Percentiles rank a stretch among this genome's conserved stretches.
Evolutionary conservation across 495 filamentous ascomycete genomes (phyloP).

Genomic region (Penicillium flavigenum): DNA sequence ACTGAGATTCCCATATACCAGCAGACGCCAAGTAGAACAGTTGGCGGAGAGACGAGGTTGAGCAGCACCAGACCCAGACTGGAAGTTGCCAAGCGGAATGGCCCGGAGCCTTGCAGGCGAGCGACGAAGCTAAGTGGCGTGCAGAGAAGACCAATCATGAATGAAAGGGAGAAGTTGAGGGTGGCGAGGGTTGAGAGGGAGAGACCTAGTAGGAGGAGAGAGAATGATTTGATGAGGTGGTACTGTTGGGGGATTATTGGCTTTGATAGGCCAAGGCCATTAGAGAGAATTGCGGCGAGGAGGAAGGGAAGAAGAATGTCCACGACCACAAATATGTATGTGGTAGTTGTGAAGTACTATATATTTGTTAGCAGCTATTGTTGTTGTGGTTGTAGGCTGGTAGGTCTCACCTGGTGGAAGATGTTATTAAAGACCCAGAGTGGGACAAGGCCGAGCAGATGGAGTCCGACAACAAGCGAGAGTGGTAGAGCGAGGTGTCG

Average conservation of each 20-base stretch:
- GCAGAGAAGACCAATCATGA: conserved; percentile 78
- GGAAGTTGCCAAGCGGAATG: conserved; percentile 27
- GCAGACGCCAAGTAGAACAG: conserved; percentile 56
- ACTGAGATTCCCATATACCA: conserved; percentile 52
- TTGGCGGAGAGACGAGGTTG: conserved; percentile 63
- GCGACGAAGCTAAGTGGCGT: conserved; percentile 71
- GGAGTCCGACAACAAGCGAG: conserved; percentile 64
- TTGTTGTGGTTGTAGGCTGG: conserved; percentile 2
- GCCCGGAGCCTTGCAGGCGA: conserved; percentile 39
- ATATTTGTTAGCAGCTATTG: conserved; percentile 22
- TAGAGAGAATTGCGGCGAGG: conserved; percentile 52
- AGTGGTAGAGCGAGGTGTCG: conserved; percentile 77
- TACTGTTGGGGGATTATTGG: conserved; percentile 65
- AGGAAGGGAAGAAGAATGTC: conserved; percentile 57
- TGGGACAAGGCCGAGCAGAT: conserved; percentile 78
- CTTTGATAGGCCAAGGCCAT: conserved; percentile 46
- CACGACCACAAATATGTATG: conserved; percentile 56
- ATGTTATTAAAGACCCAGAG: conserved; percentile 84
- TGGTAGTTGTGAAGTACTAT: conserved; percentile 54
- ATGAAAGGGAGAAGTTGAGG: conserved; percentile 90
- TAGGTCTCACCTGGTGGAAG: conserved; percentile 56
- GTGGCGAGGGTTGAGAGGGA: conserved; percentile 91
- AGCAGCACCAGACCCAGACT: conserved; percentile 43
- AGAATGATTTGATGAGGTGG: conserved; percentile 83
- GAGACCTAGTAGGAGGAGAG: conserved; percentile 85